Evolutionary conservation across 1,139 yeast genomes (phyloP).

Genomic region (Blastobotrys petasosporus): DNA sequence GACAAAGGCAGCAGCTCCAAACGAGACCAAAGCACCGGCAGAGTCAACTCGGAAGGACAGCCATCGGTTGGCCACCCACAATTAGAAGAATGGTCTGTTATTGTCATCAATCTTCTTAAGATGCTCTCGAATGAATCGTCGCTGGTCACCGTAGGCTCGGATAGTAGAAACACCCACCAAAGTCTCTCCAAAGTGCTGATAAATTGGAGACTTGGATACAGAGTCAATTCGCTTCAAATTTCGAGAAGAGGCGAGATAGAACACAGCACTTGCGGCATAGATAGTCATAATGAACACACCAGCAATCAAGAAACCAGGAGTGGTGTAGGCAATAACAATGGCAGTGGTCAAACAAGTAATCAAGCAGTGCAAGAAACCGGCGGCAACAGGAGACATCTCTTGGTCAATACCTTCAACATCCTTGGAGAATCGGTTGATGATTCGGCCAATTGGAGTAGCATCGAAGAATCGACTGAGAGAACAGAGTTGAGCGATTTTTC

Average conservation of each 20-base stretch:
- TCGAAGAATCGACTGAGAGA: slow-evolving; percentile 78
- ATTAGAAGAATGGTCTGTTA: slow-evolving; percentile 85
- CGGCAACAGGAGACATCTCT: slow-evolving; percentile 78
- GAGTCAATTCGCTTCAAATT: slow-evolving; percentile 90
- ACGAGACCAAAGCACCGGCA: slow-evolving; percentile 77
- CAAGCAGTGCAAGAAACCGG: slow-evolving; percentile 62
- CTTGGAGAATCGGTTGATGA: slow-evolving; percentile 94
- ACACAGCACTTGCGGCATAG: slow-evolving; percentile 66
- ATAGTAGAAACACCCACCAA: slow-evolving; percentile 88
- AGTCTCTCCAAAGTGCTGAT: slow-evolving; percentile 93
- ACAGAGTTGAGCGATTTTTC: slow-evolving; percentile 57
- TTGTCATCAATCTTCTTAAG: slow-evolving; percentile 73
- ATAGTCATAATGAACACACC: slow-evolving; percentile 58
- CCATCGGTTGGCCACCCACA: slow-evolving; percentile 98
- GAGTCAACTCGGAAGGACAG: slow-evolving; percentile 75
- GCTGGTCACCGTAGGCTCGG: slow-evolving; percentile 92
- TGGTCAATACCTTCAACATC: slow-evolving; percentile 94
- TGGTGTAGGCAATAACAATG: slow-evolving; percentile 66
- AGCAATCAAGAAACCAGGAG: slow-evolving; percentile 77
- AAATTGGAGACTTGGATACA: slow-evolving; percentile 86
- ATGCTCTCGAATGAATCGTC: slow-evolving; percentile 77
- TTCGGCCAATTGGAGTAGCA: slow-evolving; percentile 92
- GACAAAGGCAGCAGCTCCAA: slow-evolving; percentile 77
- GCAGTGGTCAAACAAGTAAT: slow-evolving; percentile 67
- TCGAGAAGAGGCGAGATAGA: slow-evolving; percentile 77